phyloP scores from a whole-genome alignment of 139 green algal species.

The Volvox reticuliferus region DNA sequence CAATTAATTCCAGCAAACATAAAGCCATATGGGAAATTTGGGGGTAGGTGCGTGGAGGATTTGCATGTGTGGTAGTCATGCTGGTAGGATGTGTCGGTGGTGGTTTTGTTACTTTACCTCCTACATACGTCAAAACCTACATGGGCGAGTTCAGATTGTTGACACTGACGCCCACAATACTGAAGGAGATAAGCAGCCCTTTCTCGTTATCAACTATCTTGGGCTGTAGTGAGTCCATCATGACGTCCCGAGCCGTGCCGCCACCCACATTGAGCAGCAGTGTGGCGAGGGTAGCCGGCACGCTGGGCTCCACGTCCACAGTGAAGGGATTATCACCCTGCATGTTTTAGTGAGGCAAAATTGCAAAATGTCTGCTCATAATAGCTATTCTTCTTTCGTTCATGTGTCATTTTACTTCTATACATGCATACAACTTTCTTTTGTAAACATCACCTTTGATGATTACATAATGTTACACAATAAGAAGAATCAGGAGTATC shows the following conservation, averaged over 20 bases:
- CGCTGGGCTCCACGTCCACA: not conserved
- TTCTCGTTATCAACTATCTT: constrained; percentile 27
- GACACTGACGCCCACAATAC: not conserved
- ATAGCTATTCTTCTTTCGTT: too few relatives aligned
- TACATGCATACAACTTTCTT: not conserved
- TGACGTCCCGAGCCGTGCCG: not conserved
- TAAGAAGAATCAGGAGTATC: too few relatives aligned
- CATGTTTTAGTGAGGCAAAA: too few relatives aligned
- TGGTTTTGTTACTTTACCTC: too few relatives aligned
- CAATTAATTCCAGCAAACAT: too few relatives aligned
- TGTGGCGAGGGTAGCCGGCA: not conserved
- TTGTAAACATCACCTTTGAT: not conserved
- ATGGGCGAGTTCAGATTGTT: not conserved
- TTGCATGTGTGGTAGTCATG: too few relatives aligned
- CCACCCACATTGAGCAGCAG: constrained; percentile 18
- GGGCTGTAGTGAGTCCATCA: not conserved
- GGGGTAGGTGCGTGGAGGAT: too few relatives aligned
- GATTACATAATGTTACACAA: too few relatives aligned
- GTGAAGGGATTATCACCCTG: constrained; percentile 36
- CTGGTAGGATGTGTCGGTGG: too few relatives aligned
- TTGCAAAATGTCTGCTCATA: too few relatives aligned
- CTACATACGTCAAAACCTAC: constrained; percentile 2
- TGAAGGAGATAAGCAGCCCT: not conserved
- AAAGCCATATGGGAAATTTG: too few relatives aligned
- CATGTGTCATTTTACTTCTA: too few relatives aligned